Base-by-base conservation (phyloP, 257 asterid genomes). In the Capsicum chinense region DNA sequence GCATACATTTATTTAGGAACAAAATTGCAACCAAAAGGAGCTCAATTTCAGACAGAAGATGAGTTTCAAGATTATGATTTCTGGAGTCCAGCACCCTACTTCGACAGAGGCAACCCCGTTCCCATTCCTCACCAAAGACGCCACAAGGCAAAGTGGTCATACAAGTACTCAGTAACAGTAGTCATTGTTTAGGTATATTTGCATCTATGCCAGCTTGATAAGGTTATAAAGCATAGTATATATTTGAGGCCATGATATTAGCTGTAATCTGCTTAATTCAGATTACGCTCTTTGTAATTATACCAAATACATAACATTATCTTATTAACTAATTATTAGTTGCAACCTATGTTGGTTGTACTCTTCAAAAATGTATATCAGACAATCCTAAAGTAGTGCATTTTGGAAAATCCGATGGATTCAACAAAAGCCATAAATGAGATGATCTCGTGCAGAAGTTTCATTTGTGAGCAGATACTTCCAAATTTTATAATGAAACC, bases 21-120 rank as follows among this genome's bases (percentile, higher is more conserved):
- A 39, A 39, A 39, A 39, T 39, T 4, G 44, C 44, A 39, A 39
- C 44, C 44, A 3, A 39, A 39, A 39, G 5, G 44, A 66, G 17
- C 12, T 66, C 85, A 39, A 5, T 57, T 47, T 74, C 35, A 21
- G 17, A 56, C 70, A 33, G 80, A 63, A 21, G 52, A 54, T 37
- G 64, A 52, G 69, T 68, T 9, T 35, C 87, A 84, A 84, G 91
- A 87, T 50, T 88, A 90, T 54, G 80, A 39, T 4, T 58, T 8
- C n/a, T 90, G 86, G 88, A 84, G 56, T 67, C 89, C 91, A 4
- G 17, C 86, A 10, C 91, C 92, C 0, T 83, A 68, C 62, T 87
- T 83, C 6, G 79, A 83, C 10, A 78, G 90, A 78, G 83, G 87
- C 52, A 62, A 35, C 12, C 58, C 79, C 39, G 89, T 87, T 76